These are phyloP conservation scores for Phaseolus coccineus DNA, from an alignment of 331 rosid species.

Conservation along the genomic window DNA sequence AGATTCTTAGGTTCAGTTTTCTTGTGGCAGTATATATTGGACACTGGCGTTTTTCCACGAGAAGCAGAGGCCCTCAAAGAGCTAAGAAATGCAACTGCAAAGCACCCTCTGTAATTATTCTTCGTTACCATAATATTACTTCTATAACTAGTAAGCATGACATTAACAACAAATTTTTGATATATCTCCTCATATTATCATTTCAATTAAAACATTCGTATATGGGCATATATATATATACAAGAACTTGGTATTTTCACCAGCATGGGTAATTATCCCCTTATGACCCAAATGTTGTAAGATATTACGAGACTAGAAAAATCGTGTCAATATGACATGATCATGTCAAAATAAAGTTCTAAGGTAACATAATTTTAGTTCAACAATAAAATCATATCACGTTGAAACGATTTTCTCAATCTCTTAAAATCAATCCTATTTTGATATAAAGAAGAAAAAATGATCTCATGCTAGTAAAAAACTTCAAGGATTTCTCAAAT, in stretches of 20 bases:
- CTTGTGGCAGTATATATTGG: conserved; percentile 52
- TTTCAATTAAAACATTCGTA: neutral
- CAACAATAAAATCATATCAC: no score
- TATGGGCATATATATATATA: neutral
- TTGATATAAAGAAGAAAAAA: no score
- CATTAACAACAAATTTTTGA: neutral
- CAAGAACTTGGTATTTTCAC: neutral
- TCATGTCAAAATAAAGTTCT: no score
- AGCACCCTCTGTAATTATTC: conserved; percentile 45
- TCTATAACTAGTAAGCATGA: neutral
- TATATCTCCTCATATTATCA: neutral
- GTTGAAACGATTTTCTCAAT: no score
- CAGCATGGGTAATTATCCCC: no score
- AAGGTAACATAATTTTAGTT: no score
- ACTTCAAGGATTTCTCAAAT: neutral
- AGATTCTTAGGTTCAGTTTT: neutral
- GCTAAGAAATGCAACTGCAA: conserved; percentile 43
- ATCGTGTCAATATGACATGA: no score
- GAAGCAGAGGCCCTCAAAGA: conserved; percentile 55
- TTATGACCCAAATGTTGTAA: no score
- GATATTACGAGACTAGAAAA: no score
- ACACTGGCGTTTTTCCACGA: conserved; percentile 54
- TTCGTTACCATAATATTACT: neutral
- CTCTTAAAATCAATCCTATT: no score
- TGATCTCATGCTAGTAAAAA: no score